Evolutionary conservation across 768 basidiomycete genomes (phyloP).

Genomic region (Plicaturopsis crispa): DNA sequence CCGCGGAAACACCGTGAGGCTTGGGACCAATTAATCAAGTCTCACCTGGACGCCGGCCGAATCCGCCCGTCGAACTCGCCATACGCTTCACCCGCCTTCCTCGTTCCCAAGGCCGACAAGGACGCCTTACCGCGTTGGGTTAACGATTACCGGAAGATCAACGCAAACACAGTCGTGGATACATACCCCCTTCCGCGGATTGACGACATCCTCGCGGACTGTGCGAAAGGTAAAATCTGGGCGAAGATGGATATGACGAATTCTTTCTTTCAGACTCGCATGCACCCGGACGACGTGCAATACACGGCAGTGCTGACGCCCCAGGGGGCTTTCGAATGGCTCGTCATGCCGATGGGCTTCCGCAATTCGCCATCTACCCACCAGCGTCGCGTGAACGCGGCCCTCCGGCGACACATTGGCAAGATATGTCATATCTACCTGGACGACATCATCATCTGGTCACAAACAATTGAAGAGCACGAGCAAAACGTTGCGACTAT

Average conservation of each 20-base stretch:
- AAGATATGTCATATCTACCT: constrained; percentile 35
- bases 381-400: constrained; percentile 23
- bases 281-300: constrained; percentile 19
- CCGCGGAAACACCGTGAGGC: constrained; percentile 23
- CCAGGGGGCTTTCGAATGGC: constrained; percentile 31
- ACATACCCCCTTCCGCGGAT: constrained; percentile 15
- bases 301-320: constrained; percentile 30
- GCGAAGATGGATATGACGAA: constrained; percentile 31
- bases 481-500: constrained; percentile 18
- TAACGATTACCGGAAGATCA: constrained; percentile 20
- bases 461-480: constrained; percentile 25
- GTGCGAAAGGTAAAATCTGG: constrained; percentile 26
- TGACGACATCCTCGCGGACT: constrained; percentile 25
- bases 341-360: constrained; percentile 32
- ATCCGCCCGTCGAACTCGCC: constrained; percentile 19
- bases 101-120: constrained; percentile 26
- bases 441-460: constrained; percentile 41
- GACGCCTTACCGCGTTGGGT: constrained; percentile 15
- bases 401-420: constrained; percentile 25
- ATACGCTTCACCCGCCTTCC: constrained; percentile 27
- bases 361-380: constrained; percentile 26
- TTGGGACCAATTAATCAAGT: constrained; percentile 23
- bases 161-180: constrained; percentile 16
- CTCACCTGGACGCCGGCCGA: constrained; percentile 23
- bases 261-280: constrained; percentile 28